These are phyloP conservation scores for Komagataella pseudopastoris DNA, from an alignment of 805 yeast genomes.

Conservation along the genomic window DNA sequence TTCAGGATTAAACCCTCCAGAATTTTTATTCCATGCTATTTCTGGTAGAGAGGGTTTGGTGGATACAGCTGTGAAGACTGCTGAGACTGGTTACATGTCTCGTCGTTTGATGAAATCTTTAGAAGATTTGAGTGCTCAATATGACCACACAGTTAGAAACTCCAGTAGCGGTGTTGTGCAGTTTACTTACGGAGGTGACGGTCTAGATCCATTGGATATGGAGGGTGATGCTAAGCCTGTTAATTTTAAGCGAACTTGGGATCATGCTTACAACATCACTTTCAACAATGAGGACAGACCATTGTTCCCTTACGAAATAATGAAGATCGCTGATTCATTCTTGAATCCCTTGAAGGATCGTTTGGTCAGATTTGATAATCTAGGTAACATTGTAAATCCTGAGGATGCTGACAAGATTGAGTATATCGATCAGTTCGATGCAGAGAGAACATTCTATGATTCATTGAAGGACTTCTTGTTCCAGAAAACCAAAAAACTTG, in stretches of 20 bases:
- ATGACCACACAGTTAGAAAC: slow-evolving; percentile 90
- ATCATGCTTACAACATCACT: slow-evolving; percentile 70
- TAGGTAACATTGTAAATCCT: slow-evolving; percentile 37
- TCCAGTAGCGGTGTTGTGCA: slow-evolving; percentile 95
- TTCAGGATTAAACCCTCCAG: slow-evolving; percentile 92
- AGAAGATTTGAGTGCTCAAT: slow-evolving; percentile 88
- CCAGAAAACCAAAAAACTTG: slow-evolving; percentile 43
- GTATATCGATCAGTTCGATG: slow-evolving; percentile 73
- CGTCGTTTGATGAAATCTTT: slow-evolving; percentile 95
- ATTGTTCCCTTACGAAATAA: slow-evolving; percentile 59
- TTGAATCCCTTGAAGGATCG: slow-evolving; percentile 47
- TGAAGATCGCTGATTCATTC: slow-evolving; percentile 36
- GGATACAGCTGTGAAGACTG: slow-evolving; percentile 98
- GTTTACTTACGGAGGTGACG: slow-evolving; percentile 97
- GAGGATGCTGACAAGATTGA: slow-evolving; percentile 39
- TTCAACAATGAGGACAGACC: slow-evolving; percentile 39
- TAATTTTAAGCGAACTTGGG: slow-evolving; percentile 89
- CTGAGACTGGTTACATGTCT: slow-evolving; percentile 98
- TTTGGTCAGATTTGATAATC: slow-evolving; percentile 57
- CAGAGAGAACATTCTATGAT: slow-evolving; percentile 72
- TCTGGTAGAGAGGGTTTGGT: slow-evolving; percentile 99
- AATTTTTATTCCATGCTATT: slow-evolving; percentile 94
- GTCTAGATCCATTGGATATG: slow-evolving; percentile 96
- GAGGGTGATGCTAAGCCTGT: slow-evolving; percentile 98
- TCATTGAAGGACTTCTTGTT: slow-evolving; percentile 56